phyloP scores from a whole-genome alignment of 495 filamentous ascomycete genomes.

The Bathelium albidoporum region DNA sequence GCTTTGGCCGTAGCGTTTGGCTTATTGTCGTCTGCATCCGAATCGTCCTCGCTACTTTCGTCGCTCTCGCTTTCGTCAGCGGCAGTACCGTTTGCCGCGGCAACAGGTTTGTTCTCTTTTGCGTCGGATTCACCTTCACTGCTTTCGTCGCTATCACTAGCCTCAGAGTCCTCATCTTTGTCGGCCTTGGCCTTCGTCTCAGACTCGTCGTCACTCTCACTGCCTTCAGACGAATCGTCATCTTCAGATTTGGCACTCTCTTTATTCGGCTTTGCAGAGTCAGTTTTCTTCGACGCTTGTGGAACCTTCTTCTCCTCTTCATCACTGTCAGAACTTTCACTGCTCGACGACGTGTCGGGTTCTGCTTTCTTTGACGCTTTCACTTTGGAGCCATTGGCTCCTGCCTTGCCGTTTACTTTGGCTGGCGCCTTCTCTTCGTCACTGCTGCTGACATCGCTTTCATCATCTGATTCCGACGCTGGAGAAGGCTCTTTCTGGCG shows the following conservation, averaged over 20 bases:
- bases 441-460: conserved; percentile 14
- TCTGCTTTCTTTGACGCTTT: neutral
- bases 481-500: conserved; percentile 42
- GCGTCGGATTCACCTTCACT: conserved; percentile 9
- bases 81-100: conserved; percentile 4
- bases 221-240: neutral
- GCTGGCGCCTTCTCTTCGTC: neutral
- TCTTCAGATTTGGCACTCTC: neutral
- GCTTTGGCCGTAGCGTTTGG: conserved; percentile 15
- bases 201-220: neutral
- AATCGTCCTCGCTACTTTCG: conserved; percentile 30
- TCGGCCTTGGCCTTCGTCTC: neutral
- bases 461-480: conserved; percentile 27
- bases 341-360: conserved; percentile 1
- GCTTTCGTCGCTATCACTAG: neutral
- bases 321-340: conserved; percentile 7
- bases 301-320: neutral
- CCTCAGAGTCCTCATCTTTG: neutral
- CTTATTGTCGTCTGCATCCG: conserved; percentile 24
- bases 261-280: neutral
- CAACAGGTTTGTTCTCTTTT: neutral
- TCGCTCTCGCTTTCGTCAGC: conserved; percentile 10
- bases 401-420: neutral
- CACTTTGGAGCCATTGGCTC: neutral
- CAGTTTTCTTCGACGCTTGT: neutral